phyloP scores from a whole-genome alignment of 139 green algal species.

The Chlorella sp. region DNA sequence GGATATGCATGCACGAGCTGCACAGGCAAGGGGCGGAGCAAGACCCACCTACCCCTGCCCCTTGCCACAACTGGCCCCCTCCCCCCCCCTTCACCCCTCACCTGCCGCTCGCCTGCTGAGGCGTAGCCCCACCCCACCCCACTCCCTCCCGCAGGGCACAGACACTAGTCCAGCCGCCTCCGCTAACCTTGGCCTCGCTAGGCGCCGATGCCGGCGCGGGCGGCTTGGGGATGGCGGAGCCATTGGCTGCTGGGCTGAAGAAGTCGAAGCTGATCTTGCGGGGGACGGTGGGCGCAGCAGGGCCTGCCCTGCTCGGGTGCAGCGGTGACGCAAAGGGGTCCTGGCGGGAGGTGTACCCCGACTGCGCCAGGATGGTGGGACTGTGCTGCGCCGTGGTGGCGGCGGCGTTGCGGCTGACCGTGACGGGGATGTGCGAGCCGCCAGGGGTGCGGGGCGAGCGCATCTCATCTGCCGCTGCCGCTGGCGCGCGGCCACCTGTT shows the following conservation, averaged over 20 bases:
- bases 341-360: not conserved
- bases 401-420: conserved; percentile 12
- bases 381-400: conserved; percentile 26
- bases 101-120: not conserved
- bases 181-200: not conserved
- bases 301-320: not conserved
- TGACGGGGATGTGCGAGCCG: conserved; percentile 23
- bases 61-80: not conserved
- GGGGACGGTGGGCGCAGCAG: not conserved
- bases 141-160: too few species aligned
- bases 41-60: not conserved
- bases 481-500: conserved; percentile 1
- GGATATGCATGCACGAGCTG: not conserved
- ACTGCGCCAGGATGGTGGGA: conserved; percentile 29
- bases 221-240: not conserved
- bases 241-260: not conserved
- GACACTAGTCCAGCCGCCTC: not conserved
- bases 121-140: too few species aligned
- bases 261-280: conserved; percentile 28
- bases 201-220: not conserved
- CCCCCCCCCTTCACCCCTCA: not conserved
- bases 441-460: conserved; percentile 22
- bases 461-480: not conserved
- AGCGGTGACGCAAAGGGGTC: conserved; percentile 23
- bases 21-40: too few species aligned